Percentiles rank a stretch among this genome's conserved stretches.
These are phyloP conservation scores for Ramalina intermedia DNA, from an alignment of 495 filamentous ascomycete species.

Conservation along the genomic window DNA sequence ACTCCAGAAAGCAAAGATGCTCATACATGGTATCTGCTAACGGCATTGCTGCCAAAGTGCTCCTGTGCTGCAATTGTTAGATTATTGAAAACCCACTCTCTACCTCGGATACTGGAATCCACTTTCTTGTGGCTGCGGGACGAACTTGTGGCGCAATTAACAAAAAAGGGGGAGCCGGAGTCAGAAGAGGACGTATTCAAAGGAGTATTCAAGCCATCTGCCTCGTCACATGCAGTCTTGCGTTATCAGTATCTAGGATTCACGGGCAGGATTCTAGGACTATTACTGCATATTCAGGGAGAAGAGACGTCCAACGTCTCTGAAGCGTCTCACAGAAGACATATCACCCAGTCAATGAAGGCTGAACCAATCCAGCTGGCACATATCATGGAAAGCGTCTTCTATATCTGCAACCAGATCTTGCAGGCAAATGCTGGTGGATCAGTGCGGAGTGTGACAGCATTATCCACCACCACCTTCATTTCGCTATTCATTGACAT, in stretches of 20 bases:
- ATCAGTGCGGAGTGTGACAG: too few relatives aligned
- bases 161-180: too few relatives aligned
- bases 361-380: too few relatives aligned
- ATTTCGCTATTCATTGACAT: not conserved
- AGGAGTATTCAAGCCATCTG: too few relatives aligned
- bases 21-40: constrained; percentile 33
- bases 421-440: not conserved
- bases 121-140: constrained; percentile 23
- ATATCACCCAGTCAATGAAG: too few relatives aligned
- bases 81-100: constrained; percentile 36
- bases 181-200: too few relatives aligned
- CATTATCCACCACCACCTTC: too few relatives aligned
- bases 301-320: not conserved
- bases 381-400: too few relatives aligned
- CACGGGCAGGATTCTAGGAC: too few relatives aligned
- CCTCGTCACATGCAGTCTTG: too few relatives aligned
- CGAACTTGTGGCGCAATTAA: not conserved
- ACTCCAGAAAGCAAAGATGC: constrained; percentile 22
- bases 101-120: constrained; percentile 28
- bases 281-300: not conserved
- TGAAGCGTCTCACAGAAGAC: too few relatives aligned
- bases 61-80: constrained; percentile 31
- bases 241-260: too few relatives aligned
- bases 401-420: not conserved
- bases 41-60: constrained; percentile 31